A percentile compares a stretch with the other conserved stretches of the same genome.
Evolutionary conservation across 2,329 filamentous ascomycete species (phyloP).

Genomic region (Graphilbum fragrans): DNA sequence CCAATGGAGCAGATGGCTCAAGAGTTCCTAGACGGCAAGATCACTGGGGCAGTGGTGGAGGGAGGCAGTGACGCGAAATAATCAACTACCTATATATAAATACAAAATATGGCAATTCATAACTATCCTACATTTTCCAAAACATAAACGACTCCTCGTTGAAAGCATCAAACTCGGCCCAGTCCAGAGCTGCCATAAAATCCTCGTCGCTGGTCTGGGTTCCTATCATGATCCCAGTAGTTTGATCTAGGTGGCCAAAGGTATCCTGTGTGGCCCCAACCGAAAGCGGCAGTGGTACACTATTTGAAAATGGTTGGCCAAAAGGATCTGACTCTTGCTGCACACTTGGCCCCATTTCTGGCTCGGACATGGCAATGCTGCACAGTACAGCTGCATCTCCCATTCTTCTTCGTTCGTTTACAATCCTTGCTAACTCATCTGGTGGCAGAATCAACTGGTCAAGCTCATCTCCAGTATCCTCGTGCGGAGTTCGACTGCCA

Average conservation of each 20-base stretch:
- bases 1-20: constrained; percentile 58
- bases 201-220: neutral
- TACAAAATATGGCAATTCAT: too few relatives aligned
- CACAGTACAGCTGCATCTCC: neutral
- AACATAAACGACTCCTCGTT: neutral
- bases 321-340: too few relatives aligned
- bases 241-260: neutral
- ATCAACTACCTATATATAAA: too few relatives aligned
- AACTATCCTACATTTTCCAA: neutral
- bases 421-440: neutral
- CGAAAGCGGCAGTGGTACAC: neutral
- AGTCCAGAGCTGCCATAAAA: neutral
- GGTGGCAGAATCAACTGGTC: neutral
- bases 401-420: neutral
- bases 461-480: neutral
- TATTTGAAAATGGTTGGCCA: too few relatives aligned
- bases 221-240: neutral
- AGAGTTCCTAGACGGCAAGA: constrained; percentile 29
- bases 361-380: too few relatives aligned
- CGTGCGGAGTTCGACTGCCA: neutral
- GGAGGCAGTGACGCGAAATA: neutral
- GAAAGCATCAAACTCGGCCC: neutral
- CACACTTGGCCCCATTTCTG: too few relatives aligned
- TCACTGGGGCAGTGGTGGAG: neutral
- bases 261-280: neutral